Evolutionary conservation across 1,284 basidiomycete species (phyloP).

Genomic region (Baeospora myosura): DNA sequence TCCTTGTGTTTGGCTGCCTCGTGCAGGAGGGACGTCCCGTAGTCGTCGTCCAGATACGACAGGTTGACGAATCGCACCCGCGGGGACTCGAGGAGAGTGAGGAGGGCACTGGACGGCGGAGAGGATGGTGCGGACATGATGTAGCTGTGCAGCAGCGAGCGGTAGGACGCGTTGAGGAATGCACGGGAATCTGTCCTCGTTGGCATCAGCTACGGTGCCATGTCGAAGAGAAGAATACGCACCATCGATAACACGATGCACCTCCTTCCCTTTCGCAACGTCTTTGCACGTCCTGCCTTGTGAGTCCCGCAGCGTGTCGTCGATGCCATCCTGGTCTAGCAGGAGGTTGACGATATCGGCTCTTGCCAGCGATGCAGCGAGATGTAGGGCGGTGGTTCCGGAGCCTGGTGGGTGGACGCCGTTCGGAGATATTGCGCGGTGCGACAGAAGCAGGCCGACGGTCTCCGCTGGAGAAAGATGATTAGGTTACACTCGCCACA

Average conservation of each 20-base stretch:
- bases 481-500: background rate
- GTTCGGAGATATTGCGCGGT: constrained; percentile 74
- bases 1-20: constrained; percentile 85
- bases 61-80: constrained; percentile 57
- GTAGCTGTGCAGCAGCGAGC: constrained; percentile 68
- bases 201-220: background rate
- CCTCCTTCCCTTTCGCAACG: constrained; percentile 66
- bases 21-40: constrained; percentile 77
- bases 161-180: constrained; percentile 72
- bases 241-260: constrained; percentile 75
- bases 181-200: constrained; percentile 63
- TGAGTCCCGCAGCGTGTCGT: constrained; percentile 74
- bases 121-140: constrained; percentile 49
- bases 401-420: constrained; percentile 62
- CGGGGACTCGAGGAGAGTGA: constrained; percentile 55
- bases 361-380: constrained; percentile 78
- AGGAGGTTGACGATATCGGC: constrained; percentile 71
- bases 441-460: constrained; percentile 60
- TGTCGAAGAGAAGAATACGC: constrained; percentile 16
- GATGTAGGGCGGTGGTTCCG: constrained; percentile 79
- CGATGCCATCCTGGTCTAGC: constrained; percentile 70
- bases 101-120: constrained; percentile 42
- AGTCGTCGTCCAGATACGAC: constrained; percentile 68
- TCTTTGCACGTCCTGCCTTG: constrained; percentile 71
- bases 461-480: constrained; percentile 41